Conservation (phyloP, 371 early-diverging fungal species). For the Syncephalastrum contaminatum region DNA sequence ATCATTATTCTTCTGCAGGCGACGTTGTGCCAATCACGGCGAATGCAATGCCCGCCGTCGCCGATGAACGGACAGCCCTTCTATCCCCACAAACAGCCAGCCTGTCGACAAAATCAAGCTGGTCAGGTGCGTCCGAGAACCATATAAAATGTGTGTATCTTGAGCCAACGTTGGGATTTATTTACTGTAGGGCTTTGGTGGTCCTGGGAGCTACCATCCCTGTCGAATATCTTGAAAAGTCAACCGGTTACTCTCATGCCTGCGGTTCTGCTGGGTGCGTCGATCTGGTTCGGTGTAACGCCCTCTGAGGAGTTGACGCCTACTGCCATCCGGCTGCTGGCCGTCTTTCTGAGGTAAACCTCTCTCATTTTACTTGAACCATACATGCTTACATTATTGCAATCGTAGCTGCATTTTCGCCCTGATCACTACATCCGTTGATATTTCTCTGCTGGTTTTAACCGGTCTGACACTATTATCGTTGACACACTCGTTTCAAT, state of each 20-base stretch:
- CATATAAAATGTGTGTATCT: too few species aligned
- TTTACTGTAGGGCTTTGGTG: too few species aligned
- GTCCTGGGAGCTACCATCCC: too few species aligned
- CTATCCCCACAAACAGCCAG: too few species aligned
- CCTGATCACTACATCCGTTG: conserved; percentile 55
- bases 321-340: conserved; percentile 43
- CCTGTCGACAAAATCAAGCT: too few species aligned
- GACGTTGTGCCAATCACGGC: too few species aligned
- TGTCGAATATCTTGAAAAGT: conserved; percentile 2
- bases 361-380: not conserved
- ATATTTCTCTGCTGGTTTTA: conserved; percentile 56
- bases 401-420: conserved; percentile 57
- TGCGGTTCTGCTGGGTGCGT: conserved; percentile 27
- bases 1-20: too few species aligned
- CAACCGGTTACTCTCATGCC: conserved; percentile 21
- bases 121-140: too few species aligned
- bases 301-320: conserved; percentile 39
- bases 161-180: too few species aligned
- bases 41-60: too few species aligned
- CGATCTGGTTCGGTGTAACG: conserved; percentile 42
- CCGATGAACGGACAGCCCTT: too few species aligned
- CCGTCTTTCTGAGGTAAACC: conserved; percentile 46
- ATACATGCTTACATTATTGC: conserved; percentile 7
- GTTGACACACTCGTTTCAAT: conserved; percentile 60
- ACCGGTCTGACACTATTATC: conserved; percentile 52